Conservation (phyloP, 345 rosid genomes). For the Eucalyptus guilfoylei region DNA sequence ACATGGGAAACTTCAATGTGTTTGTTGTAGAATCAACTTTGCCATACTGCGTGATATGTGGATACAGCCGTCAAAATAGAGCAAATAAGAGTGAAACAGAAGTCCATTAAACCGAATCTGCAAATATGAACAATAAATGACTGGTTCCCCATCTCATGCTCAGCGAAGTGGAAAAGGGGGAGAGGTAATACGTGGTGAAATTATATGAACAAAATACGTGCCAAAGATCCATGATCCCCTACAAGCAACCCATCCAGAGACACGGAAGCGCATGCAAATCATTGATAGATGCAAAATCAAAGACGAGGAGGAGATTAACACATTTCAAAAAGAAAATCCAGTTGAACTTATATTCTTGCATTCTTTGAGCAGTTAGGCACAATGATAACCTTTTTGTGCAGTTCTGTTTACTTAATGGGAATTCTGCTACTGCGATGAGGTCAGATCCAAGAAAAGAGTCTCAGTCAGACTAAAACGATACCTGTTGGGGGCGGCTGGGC, state of each 20-base stretch:
- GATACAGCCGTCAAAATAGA: slow-evolving; percentile 31
- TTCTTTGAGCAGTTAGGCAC: background rate
- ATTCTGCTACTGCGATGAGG: background rate
- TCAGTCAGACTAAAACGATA: background rate
- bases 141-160: background rate
- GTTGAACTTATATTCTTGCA: background rate
- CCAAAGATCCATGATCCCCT: background rate
- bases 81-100: background rate
- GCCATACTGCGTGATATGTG: slow-evolving; percentile 74
- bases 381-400: background rate
- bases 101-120: background rate
- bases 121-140: too few relatives aligned
- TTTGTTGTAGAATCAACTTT: slow-evolving; percentile 49
- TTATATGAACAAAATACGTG: background rate
- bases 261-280: background rate
- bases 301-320: background rate
- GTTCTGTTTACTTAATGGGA: background rate
- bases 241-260: background rate
- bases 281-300: background rate
- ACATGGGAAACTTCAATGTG: slow-evolving; percentile 66
- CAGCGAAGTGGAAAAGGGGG: background rate
- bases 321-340: background rate
- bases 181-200: background rate
- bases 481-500: too few relatives aligned
- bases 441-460: background rate